Percentiles rank a stretch among this genome's conserved stretches.
phyloP scores from a whole-genome alignment of 345 rosid genomes.

The Lumnitzera racemosa region DNA sequence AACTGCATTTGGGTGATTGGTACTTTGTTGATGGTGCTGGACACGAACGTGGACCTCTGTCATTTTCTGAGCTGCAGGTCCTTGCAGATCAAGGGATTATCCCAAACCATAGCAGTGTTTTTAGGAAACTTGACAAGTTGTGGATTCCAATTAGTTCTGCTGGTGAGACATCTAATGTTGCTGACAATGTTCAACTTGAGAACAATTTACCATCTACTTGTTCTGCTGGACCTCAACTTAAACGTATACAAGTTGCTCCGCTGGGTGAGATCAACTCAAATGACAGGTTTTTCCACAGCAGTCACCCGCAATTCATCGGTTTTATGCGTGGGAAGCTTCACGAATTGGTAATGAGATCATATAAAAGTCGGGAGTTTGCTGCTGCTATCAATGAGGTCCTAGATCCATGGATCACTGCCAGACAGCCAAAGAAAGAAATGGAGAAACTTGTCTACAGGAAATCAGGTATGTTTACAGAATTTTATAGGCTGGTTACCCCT shows the following conservation, averaged over 20 bases:
- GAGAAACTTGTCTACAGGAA: slow-evolving; percentile 72
- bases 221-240: slow-evolving; percentile 28
- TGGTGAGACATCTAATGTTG: slow-evolving; percentile 32
- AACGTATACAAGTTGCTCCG: slow-evolving; percentile 21
- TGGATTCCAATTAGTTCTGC: slow-evolving; percentile 76
- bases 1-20: slow-evolving; percentile 94
- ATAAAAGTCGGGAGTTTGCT: slow-evolving; percentile 90
- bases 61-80: slow-evolving; percentile 64
- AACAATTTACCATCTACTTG: slow-evolving; percentile 25
- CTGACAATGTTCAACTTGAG: slow-evolving; percentile 24
- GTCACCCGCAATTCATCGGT: slow-evolving; percentile 93
- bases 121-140: slow-evolving; percentile 76
- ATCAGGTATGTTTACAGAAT: slow-evolving; percentile 46
- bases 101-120: slow-evolving; percentile 67
- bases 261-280: slow-evolving; percentile 18
- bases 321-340: slow-evolving; percentile 89
- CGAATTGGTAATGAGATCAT: slow-evolving; percentile 94
- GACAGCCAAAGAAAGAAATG: slow-evolving; percentile 85
- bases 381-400: slow-evolving; percentile 93
- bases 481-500: not conserved
- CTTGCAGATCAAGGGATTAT: slow-evolving; percentile 67
- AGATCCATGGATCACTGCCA: slow-evolving; percentile 92
- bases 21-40: slow-evolving; percentile 91
- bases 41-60: slow-evolving; percentile 79
- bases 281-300: slow-evolving; percentile 44